These are phyloP conservation scores for Wickerhamiella nectarea DNA, from an alignment of 805 yeast genomes.

Conservation along the genomic window DNA sequence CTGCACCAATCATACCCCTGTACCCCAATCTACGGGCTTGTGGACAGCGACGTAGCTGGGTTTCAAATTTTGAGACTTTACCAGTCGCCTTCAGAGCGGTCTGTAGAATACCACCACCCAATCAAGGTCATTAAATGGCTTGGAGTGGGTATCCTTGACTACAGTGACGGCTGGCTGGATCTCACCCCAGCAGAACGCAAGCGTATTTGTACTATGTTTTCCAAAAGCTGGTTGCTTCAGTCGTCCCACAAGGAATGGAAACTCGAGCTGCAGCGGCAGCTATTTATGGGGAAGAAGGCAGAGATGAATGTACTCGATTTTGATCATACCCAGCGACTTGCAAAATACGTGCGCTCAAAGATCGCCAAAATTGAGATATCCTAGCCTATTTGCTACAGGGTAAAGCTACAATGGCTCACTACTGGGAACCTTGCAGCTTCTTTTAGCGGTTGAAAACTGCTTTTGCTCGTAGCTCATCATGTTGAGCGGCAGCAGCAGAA, in stretches of 20 bases:
- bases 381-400: too few relatives aligned
- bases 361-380: neutral
- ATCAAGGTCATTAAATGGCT: constrained; percentile 20
- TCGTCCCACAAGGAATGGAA: constrained; percentile 19
- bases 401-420: too few relatives aligned
- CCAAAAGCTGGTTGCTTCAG: constrained; percentile 19
- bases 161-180: constrained; percentile 23
- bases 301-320: constrained; percentile 39
- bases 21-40: constrained; percentile 34
- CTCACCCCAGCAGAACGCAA: constrained; percentile 24
- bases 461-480: too few relatives aligned
- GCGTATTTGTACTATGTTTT: constrained; percentile 24
- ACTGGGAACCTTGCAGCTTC: too few relatives aligned
- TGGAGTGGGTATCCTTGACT: constrained; percentile 34
- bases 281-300: constrained; percentile 38
- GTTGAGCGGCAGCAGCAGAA: too few relatives aligned
- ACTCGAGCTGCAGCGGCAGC: constrained; percentile 41
- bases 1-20: constrained; percentile 23
- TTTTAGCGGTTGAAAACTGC: too few relatives aligned
- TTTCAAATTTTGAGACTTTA: constrained; percentile 35
- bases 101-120: constrained; percentile 10
- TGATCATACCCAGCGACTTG: constrained; percentile 13
- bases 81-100: constrained; percentile 17
- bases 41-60: constrained; percentile 58
- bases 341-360: constrained; percentile 14